Base-by-base conservation (phyloP, 2,329 filamentous ascomycete species). In the Pezicula rhizophila region DNA sequence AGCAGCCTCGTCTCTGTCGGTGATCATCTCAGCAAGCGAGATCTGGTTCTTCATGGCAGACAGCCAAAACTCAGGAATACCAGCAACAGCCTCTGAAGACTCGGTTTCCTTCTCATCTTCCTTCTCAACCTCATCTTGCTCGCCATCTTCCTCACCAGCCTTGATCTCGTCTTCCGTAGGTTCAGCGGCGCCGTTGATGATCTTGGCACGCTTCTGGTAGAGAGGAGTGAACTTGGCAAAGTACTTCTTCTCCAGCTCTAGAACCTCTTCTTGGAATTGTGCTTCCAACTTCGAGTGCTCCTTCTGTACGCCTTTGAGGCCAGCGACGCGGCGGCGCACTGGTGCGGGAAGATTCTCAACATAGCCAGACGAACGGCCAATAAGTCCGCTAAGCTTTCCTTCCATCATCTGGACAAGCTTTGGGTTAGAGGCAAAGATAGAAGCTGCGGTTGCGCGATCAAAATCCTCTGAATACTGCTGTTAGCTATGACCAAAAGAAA, bases 31-130 rank as follows among this genome's bases (percentile, higher is more conserved):
- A 49, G 92, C 89, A 49, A 99, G 84, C 26, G 91, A 95, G 64
- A 93, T 82, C 70, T 96, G 92, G 78, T 99, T 99, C 81, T 99
- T 99, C 92, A 99, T 97, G 61, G 95, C 92, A 53, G 92, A 96
- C 45, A 99, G 79, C 93, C 93, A 99, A 80, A 99, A 99, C 73
- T 99, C 93, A 55, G 93, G 93, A 55, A 99, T 96, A 70, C 93
- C 93, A 63, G 82, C 77, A 48, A 75, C 68, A 54, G 76, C 71
- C 45, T 67, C 68, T 34, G 70, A 57, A 64, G 78, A 72, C 63
- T 82, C 78, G 42, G 68, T 60, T 8, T 54, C 38, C 62, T 77
- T 72, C 64, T 83, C 78, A 52, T 71, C 68, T 39, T 68, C 28
- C 28, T 31, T 69, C 42, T 71, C 69, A 56, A 73, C 69, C 48